These are phyloP conservation scores for Pistacia integerrima DNA, from an alignment of 345 rosid species.

Conservation along the genomic window DNA sequence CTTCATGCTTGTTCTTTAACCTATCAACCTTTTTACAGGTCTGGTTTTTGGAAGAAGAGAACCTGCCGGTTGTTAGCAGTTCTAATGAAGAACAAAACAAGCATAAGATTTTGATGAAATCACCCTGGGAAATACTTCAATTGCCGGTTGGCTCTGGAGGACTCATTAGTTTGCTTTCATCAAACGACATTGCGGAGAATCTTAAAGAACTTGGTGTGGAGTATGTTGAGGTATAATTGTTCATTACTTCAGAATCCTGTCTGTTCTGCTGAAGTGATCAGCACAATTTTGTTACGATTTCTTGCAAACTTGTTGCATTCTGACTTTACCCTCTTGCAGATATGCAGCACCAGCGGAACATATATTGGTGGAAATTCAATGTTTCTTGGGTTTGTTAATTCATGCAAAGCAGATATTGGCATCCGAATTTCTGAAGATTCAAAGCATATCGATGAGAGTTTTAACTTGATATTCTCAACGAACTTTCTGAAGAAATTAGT, in stretches of 20 bases:
- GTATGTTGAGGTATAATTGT: slow-evolving; percentile 59
- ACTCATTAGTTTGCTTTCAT: slow-evolving; percentile 58
- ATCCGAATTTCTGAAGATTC: slow-evolving; percentile 38
- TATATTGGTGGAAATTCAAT: slow-evolving; percentile 30
- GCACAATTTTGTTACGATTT: too few relatives aligned
- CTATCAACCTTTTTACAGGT: slow-evolving; percentile 44
- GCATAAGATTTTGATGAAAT: slow-evolving; percentile 83
- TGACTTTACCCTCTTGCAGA: slow-evolving; percentile 37
- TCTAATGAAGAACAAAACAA: slow-evolving; percentile 47
- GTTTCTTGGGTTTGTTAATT: slow-evolving; percentile 52
- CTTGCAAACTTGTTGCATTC: background rate
- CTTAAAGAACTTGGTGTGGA: slow-evolving; percentile 61
- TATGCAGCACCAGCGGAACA: slow-evolving; percentile 34
- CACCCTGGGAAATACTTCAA: slow-evolving; percentile 88
- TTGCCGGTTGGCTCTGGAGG: slow-evolving; percentile 87
- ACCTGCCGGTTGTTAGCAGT: slow-evolving; percentile 69
- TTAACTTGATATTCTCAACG: slow-evolving; percentile 50
- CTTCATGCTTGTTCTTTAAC: slow-evolving; percentile 2
- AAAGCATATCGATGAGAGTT: slow-evolving; percentile 31
- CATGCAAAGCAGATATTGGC: slow-evolving; percentile 57
- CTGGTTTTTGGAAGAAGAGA: slow-evolving; percentile 77
- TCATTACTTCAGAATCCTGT: too few relatives aligned
- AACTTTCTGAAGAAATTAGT: slow-evolving; percentile 44
- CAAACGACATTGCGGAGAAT: slow-evolving; percentile 46
- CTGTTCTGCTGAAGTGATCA: too few relatives aligned